Conservation (phyloP, 768 basidiomycete species). For the Boletus rubroflammeus region DNA sequence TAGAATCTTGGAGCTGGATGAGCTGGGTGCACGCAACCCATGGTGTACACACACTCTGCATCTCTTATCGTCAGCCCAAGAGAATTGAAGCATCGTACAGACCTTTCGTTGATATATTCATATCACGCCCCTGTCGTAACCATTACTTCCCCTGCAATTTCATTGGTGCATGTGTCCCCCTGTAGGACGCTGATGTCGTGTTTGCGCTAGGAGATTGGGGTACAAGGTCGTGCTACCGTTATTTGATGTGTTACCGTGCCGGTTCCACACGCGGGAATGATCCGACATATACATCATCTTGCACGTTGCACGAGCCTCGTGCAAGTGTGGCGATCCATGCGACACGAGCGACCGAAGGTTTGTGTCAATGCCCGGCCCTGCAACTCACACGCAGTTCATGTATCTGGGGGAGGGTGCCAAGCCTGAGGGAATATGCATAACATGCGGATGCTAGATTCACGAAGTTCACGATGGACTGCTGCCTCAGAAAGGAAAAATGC, state of each 20-base stretch:
- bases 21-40: not conserved
- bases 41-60: not conserved
- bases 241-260: not conserved
- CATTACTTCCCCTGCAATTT: not conserved
- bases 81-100: not conserved
- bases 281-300: not conserved
- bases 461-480: not conserved
- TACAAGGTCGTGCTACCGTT: not conserved
- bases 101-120: not conserved
- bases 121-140: not conserved
- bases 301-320: conserved; percentile 7
- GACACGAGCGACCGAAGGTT: not conserved
- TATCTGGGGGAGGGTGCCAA: not conserved
- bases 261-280: not conserved
- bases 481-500: not conserved
- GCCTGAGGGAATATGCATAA: not conserved
- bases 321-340: not conserved
- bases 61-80: not conserved
- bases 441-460: not conserved
- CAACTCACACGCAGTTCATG: not conserved
- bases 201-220: not conserved
- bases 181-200: not conserved
- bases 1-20: not conserved
- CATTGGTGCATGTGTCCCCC: not conserved
- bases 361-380: not conserved